These are phyloP conservation scores for Geosmithia flava DNA, from an alignment of 2,329 filamentous ascomycete genomes.

Conservation along the genomic window DNA sequence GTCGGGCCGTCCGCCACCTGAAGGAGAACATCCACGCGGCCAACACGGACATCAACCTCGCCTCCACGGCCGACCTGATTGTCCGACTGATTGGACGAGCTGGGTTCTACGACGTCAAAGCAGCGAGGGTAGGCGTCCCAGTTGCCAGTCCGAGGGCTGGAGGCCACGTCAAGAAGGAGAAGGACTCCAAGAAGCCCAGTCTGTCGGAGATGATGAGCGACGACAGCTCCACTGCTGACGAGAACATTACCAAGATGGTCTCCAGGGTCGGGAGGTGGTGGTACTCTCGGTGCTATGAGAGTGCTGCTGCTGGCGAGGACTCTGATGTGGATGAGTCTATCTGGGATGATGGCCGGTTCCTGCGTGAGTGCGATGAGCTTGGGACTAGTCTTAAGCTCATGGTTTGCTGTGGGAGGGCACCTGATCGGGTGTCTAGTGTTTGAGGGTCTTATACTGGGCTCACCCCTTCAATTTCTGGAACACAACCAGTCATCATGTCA, in stretches of 20 bases:
- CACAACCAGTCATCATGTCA: no score
- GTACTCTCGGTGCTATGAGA: conserved; percentile 90
- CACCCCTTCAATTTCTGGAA: not conserved
- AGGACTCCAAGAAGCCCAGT: conserved; percentile 32
- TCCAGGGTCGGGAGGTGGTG: conserved; percentile 89
- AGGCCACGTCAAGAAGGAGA: conserved; percentile 9
- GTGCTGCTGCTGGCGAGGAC: conserved; percentile 25
- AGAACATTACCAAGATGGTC: conserved; percentile 85
- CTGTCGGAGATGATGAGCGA: conserved; percentile 65
- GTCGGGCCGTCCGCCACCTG: conserved; percentile 54
- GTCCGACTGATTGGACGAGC: conserved; percentile 54
- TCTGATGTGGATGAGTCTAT: conserved; percentile 36
- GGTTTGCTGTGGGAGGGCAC: conserved; percentile 83
- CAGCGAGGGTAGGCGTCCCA: conserved; percentile 67
- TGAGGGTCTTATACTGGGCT: not conserved
- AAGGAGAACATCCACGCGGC: conserved; percentile 57
- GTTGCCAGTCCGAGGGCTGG: conserved; percentile 40
- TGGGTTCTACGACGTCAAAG: conserved; percentile 61
- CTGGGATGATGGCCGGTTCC: conserved; percentile 63
- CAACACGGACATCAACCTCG: conserved; percentile 47
- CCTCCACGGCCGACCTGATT: conserved; percentile 46
- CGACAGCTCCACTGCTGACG: conserved; percentile 58
- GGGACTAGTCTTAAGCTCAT: conserved; percentile 81
- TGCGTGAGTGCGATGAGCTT: conserved; percentile 77
- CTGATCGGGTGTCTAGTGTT: conserved; percentile 30